phyloP scores from a whole-genome alignment of 495 filamentous ascomycete genomes.

The Aspergillus avenaceus region DNA sequence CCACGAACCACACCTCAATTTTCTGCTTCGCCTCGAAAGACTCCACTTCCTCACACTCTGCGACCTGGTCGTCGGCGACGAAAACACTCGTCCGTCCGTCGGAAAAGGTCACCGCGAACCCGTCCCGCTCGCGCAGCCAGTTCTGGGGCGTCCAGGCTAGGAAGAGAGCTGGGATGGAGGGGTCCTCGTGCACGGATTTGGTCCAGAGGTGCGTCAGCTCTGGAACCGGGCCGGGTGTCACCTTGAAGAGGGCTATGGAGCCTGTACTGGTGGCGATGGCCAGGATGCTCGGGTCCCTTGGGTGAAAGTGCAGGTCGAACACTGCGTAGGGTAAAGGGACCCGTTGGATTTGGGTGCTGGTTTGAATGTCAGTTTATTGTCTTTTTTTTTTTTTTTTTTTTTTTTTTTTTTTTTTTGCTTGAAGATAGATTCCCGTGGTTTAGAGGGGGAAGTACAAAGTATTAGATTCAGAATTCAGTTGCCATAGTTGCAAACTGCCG shows the following conservation, averaged over 20 bases:
- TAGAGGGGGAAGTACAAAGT: slow-evolving; percentile 56
- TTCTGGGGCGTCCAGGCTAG: slow-evolving; percentile 64
- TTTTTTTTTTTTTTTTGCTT: neutral
- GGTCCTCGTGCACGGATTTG: slow-evolving; percentile 38
- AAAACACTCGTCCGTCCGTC: slow-evolving; percentile 55
- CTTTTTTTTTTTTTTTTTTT: neutral
- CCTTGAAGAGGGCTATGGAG: slow-evolving; percentile 58
- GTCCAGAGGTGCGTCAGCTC: slow-evolving; percentile 32
- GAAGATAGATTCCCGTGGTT: neutral
- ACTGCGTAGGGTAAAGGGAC: slow-evolving; percentile 63
- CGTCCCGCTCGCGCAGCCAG: slow-evolving; percentile 39
- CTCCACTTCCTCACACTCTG: slow-evolving; percentile 19
- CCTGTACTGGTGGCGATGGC: slow-evolving; percentile 73
- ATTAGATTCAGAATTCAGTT: slow-evolving; percentile 37
- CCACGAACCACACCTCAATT: slow-evolving; percentile 48
- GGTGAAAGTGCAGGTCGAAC: slow-evolving; percentile 82
- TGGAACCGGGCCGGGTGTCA: slow-evolving; percentile 7
- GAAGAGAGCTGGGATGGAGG: slow-evolving; percentile 61
- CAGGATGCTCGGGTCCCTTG: slow-evolving; percentile 48
- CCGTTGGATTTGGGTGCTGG: slow-evolving; percentile 37
- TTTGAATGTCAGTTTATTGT: neutral
- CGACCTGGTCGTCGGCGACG: slow-evolving; percentile 18
- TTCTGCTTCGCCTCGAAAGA: slow-evolving; percentile 30
- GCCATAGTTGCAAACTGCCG: slow-evolving; percentile 68
- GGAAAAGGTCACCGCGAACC: slow-evolving; percentile 64